A percentile compares a stretch with the other conserved stretches of the same genome.
Conservation (phyloP, 257 asterid genomes). For the Datura wrightii region DNA sequence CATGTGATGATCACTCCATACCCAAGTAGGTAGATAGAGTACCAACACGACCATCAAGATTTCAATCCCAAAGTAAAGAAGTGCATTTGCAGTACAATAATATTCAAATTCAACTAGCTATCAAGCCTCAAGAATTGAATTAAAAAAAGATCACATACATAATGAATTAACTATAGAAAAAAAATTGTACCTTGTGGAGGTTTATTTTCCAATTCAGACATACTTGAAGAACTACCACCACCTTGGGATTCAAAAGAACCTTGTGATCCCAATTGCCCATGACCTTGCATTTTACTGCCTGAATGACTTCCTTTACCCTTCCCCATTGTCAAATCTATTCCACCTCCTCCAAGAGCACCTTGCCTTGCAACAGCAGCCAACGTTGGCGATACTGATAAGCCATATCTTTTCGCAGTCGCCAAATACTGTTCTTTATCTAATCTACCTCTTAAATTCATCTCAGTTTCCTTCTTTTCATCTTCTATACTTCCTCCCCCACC, state of each 20-base stretch:
- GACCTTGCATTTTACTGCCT: constrained; percentile 46
- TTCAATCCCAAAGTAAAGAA: background rate
- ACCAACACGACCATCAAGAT: background rate
- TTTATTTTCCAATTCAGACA: constrained; percentile 69
- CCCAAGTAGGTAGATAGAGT: background rate
- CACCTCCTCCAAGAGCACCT: constrained; percentile 45
- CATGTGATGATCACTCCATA: background rate
- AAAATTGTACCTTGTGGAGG: constrained; percentile 63
- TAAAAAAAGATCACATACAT: background rate
- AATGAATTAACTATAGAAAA: constrained; percentile 2
- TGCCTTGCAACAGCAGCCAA: constrained; percentile 43
- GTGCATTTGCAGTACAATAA: background rate
- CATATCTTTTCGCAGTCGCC: constrained; percentile 49
- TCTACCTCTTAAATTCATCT: constrained; percentile 62
- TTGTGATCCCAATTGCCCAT: constrained; percentile 49
- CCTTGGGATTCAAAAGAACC: constrained; percentile 77
- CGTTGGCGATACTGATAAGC: constrained; percentile 44
- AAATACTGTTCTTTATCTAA: constrained; percentile 61
- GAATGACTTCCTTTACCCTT: constrained; percentile 58
- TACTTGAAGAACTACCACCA: constrained; percentile 75
- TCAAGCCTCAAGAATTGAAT: constrained; percentile 9
- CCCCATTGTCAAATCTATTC: constrained; percentile 46
- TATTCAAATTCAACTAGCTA: background rate
- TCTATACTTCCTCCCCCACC: constrained; percentile 48
- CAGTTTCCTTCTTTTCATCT: constrained; percentile 67